Percentiles rank a stretch among this genome's conserved stretches.
phyloP scores from a whole-genome alignment of 2,329 filamentous ascomycete genomes.

The Neonectria punicea region DNA sequence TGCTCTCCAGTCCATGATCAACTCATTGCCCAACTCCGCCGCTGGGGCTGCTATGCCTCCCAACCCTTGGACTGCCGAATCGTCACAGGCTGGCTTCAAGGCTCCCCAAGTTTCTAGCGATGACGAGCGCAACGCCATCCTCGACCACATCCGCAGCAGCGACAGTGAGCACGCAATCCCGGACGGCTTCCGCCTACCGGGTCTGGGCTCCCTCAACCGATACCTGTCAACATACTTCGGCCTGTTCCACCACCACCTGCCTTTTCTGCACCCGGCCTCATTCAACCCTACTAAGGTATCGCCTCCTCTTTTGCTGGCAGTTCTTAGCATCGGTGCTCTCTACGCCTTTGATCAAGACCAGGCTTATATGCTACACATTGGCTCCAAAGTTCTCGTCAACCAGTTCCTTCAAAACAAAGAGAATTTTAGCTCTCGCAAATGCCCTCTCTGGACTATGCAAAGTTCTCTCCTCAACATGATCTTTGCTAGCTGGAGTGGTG shows the following conservation, averaged over 20 bases:
- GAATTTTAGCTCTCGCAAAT: conserved; percentile 98
- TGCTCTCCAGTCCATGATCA: conserved; percentile 76
- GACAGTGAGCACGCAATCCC: conserved; percentile 86
- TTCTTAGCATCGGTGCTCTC: conserved; percentile 93
- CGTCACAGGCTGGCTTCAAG: conserved; percentile 73
- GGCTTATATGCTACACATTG: conserved; percentile 96
- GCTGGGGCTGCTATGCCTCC: conserved; percentile 77
- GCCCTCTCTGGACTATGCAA: conserved; percentile 98
- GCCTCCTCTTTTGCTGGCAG: conserved; percentile 85
- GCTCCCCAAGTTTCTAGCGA: conserved; percentile 86
- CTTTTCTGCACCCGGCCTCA: conserved; percentile 92
- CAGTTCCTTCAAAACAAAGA: conserved; percentile 98
- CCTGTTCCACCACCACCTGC: conserved; percentile 95
- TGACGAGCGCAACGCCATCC: conserved; percentile 84
- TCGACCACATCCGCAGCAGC: conserved; percentile 84
- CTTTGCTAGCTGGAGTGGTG: conserved; percentile 98
- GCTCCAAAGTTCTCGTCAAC: conserved; percentile 96
- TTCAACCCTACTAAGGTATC: conserved; percentile 85
- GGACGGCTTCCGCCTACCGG: conserved; percentile 89
- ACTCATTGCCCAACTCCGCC: conserved; percentile 75
- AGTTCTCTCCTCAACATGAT: conserved; percentile 97
- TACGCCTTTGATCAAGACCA: conserved; percentile 98
- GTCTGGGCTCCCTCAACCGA: conserved; percentile 82
- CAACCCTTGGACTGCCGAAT: conserved; percentile 75
- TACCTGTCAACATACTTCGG: conserved; percentile 97